Base-by-base conservation (phyloP, 345 rosid genomes). In the Eutrema japonicum region DNA sequence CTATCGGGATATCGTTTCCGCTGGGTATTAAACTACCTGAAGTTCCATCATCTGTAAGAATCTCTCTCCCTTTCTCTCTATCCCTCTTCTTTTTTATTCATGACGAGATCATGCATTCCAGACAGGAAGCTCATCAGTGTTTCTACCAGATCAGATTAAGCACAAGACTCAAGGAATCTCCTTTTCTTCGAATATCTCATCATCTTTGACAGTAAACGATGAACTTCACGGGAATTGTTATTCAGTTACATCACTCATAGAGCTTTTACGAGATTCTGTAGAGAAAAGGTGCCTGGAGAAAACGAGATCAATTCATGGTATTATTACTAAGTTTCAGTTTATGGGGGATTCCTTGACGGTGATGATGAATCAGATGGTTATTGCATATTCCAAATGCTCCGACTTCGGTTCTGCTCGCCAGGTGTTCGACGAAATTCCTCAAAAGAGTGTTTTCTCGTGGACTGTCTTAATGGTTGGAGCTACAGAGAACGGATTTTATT, bases 391-490 rank as follows among this genome's bases (percentile, higher is more conserved):
- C 0, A 84, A 78, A 77, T 67, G 79, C 74, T 75, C 74, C 2
- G 78, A 78, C 66, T 80, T 80, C 66, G 56, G 5, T 30, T 50
- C 81, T 35, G 82, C 85, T 64, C 47, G 61, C 54, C 60, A 40
- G 41, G 65, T 84, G 48, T 82, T 82, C 56, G 81, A 82, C 54
- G 78, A 76, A 75, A 80, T 84, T 79, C 70, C 79, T 10, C 43
- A 66, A 3, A 80, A 77, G 56, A 84, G 75, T 57, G 73, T 71
- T 43, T 80, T 84, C 74, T 82, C 87, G 3, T 84, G 87, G 85
- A 82, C 82, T 22, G 82, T 77, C 3, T 74, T 84, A 72, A 82
- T 81, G 13, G 80, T 72, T 66, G 85, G 82, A 49, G 81, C 85
- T 0, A 73, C 71, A 1, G 78, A 80, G 41, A 82, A 78, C 38